Percentiles rank a stretch among this genome's conserved stretches.
phyloP scores from a whole-genome alignment of 305 asterid species.

The Fraxinus xanthoxyloides region DNA sequence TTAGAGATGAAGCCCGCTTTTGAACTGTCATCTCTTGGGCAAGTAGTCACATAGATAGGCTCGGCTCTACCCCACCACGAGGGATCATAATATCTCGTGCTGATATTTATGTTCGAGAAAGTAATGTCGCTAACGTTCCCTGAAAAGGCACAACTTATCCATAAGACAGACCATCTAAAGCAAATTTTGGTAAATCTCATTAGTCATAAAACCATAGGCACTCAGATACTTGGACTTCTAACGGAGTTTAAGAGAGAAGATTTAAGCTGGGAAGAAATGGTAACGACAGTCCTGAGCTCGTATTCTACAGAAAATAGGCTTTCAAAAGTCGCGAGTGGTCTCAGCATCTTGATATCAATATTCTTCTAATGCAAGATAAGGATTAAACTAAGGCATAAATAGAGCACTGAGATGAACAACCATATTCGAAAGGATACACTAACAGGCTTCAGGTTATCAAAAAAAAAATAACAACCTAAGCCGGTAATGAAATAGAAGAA shows the following conservation, averaged over 20 bases:
- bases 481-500: background rate
- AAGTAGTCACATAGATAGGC: conserved; percentile 75
- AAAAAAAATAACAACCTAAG: background rate
- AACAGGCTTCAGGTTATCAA: background rate
- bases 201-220: background rate
- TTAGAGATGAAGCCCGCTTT: conserved; percentile 70
- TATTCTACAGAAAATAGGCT: background rate
- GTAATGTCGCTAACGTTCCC: conserved; percentile 74
- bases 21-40: conserved; percentile 60
- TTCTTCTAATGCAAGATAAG: background rate
- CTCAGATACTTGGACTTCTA: background rate
- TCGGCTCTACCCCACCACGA: conserved; percentile 99
- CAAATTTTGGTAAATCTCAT: background rate
- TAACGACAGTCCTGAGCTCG: background rate
- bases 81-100: conserved; percentile 78
- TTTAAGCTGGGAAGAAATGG: background rate
- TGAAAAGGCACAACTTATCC: conserved; percentile 27
- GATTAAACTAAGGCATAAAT: background rate
- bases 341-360: background rate
- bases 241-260: background rate
- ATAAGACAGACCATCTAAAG: background rate
- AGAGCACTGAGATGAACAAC: background rate
- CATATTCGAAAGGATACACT: background rate
- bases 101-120: conserved; percentile 81
- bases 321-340: background rate